Conservation (phyloP, 371 early-diverging fungal species). For the Cokeromyces recurvatus region DNA sequence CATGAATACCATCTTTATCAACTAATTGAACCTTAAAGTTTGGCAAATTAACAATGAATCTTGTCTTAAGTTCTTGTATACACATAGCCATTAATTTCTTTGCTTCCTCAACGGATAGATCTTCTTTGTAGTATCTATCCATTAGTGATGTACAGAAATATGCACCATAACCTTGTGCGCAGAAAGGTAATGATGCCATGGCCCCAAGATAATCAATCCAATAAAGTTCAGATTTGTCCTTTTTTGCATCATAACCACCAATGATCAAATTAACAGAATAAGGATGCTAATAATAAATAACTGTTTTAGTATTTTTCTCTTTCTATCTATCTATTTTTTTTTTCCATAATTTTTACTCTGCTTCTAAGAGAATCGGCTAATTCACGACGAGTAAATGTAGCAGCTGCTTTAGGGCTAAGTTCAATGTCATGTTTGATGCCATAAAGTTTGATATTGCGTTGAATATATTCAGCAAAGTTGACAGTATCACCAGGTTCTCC, state of each 20-base stretch:
- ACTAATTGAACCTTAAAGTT: conserved; percentile 81
- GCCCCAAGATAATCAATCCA: conserved; percentile 93
- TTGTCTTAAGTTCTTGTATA: conserved; percentile 77
- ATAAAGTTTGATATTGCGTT: conserved; percentile 89
- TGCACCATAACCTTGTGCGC: conserved; percentile 91
- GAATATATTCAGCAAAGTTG: conserved; percentile 94
- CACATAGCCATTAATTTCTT: conserved; percentile 79
- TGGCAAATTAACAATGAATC: conserved; percentile 86
- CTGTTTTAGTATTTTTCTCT: too few species aligned
- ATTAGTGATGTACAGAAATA: conserved; percentile 89
- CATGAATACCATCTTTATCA: conserved; percentile 79
- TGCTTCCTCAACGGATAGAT: conserved; percentile 83
- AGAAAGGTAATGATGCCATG: conserved; percentile 77
- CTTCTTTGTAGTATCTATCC: conserved; percentile 89
- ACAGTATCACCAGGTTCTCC: conserved; percentile 96
- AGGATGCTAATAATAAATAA: conserved; percentile 54
- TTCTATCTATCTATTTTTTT: too few species aligned
- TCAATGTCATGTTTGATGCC: conserved; percentile 82
- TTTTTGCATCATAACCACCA: conserved; percentile 78
- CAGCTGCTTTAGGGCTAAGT: conserved; percentile 76
- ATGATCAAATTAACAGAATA: conserved; percentile 90
- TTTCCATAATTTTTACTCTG: conserved; percentile 54
- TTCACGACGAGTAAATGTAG: conserved; percentile 82
- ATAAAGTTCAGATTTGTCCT: conserved; percentile 73
- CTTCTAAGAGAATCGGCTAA: conserved; percentile 84